Evolutionary conservation across 2,329 filamentous ascomycete genomes (phyloP).

Genomic region (Macrophomina tecta): DNA sequence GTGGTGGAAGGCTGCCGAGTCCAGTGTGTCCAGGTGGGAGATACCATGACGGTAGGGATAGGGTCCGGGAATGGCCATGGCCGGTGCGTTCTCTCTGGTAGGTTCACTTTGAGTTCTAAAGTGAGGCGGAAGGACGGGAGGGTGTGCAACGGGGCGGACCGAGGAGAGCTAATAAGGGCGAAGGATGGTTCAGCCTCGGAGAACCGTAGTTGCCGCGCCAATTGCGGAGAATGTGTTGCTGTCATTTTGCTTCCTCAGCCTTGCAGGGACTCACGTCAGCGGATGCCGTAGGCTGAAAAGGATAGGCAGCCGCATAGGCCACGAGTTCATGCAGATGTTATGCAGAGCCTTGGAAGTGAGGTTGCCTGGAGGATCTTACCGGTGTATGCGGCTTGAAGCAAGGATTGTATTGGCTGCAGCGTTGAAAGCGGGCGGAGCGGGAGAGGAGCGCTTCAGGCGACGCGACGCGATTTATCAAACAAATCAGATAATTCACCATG

Average conservation of each 20-base stretch:
- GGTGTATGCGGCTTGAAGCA: background rate
- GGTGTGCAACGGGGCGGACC: background rate
- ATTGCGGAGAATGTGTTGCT: background rate
- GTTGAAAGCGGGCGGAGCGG: background rate
- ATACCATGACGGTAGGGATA: background rate
- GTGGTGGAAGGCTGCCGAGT: background rate
- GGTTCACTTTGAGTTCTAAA: background rate
- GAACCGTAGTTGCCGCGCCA: background rate
- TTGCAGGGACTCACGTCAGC: slow-evolving; percentile 23
- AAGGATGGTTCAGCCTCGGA: background rate
- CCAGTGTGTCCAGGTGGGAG: background rate
- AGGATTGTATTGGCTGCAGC: background rate
- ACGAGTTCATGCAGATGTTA: slow-evolving; percentile 7
- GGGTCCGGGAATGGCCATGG: background rate
- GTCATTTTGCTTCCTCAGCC: background rate
- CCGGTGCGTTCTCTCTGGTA: background rate
- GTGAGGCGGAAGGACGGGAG: background rate
- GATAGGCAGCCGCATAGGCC: background rate
- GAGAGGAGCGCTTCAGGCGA: too few relatives aligned
- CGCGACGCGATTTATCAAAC: too few relatives aligned
- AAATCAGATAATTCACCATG: too few relatives aligned
- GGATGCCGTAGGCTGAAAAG: background rate
- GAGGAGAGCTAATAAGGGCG: background rate
- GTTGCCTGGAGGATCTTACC: slow-evolving; percentile 11
- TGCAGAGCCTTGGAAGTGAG: background rate